Evolutionary conservation across 169 alveolate species (phyloP).

Genomic region (Cystoisospora suis): DNA sequence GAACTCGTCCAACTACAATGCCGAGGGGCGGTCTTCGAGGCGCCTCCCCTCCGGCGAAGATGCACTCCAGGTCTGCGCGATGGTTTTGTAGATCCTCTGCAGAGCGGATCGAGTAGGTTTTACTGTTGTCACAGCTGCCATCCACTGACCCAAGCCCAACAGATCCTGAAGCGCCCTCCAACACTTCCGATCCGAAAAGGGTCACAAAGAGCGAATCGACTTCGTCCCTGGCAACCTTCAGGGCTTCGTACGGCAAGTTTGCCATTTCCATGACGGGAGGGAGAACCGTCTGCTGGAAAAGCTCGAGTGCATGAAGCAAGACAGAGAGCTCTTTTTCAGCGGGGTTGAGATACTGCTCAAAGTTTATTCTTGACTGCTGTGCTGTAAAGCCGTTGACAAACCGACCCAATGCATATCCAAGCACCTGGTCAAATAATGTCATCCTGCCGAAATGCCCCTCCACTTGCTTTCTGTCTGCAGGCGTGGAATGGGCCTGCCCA

Average conservation of each 20-base stretch:
- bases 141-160: background rate
- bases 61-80: conserved; percentile 25
- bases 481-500: too few species aligned
- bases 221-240: background rate
- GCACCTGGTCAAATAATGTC: background rate
- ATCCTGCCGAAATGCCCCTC: background rate
- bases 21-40: conserved; percentile 15
- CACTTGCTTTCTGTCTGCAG: too few species aligned
- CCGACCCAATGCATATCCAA: background rate
- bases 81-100: conserved; percentile 4
- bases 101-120: background rate
- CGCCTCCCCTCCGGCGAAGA: conserved; percentile 26
- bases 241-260: background rate
- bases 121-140: conserved; percentile 4
- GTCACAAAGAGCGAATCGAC: background rate
- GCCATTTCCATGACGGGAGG: background rate
- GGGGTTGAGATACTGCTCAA: background rate
- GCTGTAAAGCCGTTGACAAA: background rate
- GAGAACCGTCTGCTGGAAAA: background rate
- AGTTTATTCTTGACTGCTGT: background rate
- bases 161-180: background rate
- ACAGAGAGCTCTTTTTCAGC: conserved; percentile 2
- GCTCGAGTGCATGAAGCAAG: conserved; percentile 23
- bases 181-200: background rate
- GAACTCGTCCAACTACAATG: conserved; percentile 15